Conservation (phyloP, 768 basidiomycete species). For the Chalciporus piperatus region DNA sequence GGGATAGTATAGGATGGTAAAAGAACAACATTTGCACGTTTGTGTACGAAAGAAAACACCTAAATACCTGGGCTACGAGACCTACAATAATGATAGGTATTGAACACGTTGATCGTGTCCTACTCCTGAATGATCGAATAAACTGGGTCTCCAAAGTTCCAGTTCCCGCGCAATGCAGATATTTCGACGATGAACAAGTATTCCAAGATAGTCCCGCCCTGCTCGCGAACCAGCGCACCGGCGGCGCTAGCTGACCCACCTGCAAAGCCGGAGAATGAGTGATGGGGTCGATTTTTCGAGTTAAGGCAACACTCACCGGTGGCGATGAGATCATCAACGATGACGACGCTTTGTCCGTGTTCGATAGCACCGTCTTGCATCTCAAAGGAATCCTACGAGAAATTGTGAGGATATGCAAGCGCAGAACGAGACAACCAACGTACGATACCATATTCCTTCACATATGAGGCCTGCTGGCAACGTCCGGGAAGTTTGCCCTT, state of each 20-base stretch:
- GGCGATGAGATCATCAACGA: slow-evolving; percentile 95
- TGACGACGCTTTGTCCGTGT: slow-evolving; percentile 77
- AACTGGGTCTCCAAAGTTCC: slow-evolving; percentile 68
- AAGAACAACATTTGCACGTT: background rate
- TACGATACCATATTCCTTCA: slow-evolving; percentile 92
- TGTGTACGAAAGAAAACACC: background rate
- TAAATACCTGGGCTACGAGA: slow-evolving; percentile 3
- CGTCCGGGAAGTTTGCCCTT: slow-evolving; percentile 91
- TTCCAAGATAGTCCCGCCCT: slow-evolving; percentile 83
- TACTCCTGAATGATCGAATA: slow-evolving; percentile 86
- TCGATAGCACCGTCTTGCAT: slow-evolving; percentile 87
- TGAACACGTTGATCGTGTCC: background rate
- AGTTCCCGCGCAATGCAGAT: slow-evolving; percentile 69
- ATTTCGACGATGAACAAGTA: slow-evolving; percentile 94
- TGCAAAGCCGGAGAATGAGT: slow-evolving; percentile 27
- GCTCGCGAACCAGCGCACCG: slow-evolving; percentile 79
- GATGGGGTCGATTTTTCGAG: background rate
- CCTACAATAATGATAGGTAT: slow-evolving; percentile 26
- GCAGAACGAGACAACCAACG: slow-evolving; percentile 23
- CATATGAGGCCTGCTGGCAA: slow-evolving; percentile 70
- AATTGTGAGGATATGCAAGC: slow-evolving; percentile 1
- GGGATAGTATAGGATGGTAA: too few species aligned
- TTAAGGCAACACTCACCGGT: slow-evolving; percentile 58
- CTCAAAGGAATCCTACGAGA: slow-evolving; percentile 82
- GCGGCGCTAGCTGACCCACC: slow-evolving; percentile 94